Evolutionary conservation across 1,284 basidiomycete species (phyloP).

Genomic region (Apiotrichum montevideense): DNA sequence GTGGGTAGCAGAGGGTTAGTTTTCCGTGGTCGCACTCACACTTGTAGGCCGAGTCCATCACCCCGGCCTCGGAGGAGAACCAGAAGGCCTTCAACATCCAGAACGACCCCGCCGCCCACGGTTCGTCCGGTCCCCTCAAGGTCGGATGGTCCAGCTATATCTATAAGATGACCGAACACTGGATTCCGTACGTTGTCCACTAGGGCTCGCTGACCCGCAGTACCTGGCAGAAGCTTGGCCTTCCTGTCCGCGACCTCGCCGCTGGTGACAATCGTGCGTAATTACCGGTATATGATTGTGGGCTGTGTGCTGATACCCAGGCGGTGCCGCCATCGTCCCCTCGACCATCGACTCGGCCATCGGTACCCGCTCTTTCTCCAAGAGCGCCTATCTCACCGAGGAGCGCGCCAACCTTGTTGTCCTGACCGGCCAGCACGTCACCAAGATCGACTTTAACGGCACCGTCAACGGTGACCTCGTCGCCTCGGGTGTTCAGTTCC

Average conservation of each 20-base stretch:
- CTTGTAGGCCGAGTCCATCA: slow-evolving; percentile 48
- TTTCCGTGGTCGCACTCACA: slow-evolving; percentile 16
- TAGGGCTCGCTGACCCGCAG: neutral
- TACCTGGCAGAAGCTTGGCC: slow-evolving; percentile 50
- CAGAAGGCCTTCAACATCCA: slow-evolving; percentile 41
- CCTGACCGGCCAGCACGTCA: slow-evolving; percentile 54
- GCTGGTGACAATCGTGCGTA: slow-evolving; percentile 21
- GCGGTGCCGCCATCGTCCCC: slow-evolving; percentile 51
- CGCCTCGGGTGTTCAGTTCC: slow-evolving; percentile 58
- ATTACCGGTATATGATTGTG: neutral
- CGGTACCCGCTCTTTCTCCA: slow-evolving; percentile 61
- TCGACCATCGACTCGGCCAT: slow-evolving; percentile 60
- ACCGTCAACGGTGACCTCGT: slow-evolving; percentile 48
- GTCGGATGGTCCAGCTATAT: slow-evolving; percentile 46
- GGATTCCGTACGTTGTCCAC: slow-evolving; percentile 46
- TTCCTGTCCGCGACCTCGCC: slow-evolving; percentile 46
- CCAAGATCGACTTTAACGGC: slow-evolving; percentile 58
- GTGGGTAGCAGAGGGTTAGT: neutral
- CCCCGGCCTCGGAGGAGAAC: slow-evolving; percentile 45
- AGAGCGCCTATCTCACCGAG: slow-evolving; percentile 59
- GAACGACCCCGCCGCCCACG: slow-evolving; percentile 48
- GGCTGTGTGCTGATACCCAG: neutral
- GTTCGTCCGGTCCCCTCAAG: slow-evolving; percentile 50
- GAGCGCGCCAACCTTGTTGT: slow-evolving; percentile 60
- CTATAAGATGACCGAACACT: slow-evolving; percentile 52